Conservation (phyloP, 2,329 filamentous ascomycete genomes). For the Aspergillus felis region DNA sequence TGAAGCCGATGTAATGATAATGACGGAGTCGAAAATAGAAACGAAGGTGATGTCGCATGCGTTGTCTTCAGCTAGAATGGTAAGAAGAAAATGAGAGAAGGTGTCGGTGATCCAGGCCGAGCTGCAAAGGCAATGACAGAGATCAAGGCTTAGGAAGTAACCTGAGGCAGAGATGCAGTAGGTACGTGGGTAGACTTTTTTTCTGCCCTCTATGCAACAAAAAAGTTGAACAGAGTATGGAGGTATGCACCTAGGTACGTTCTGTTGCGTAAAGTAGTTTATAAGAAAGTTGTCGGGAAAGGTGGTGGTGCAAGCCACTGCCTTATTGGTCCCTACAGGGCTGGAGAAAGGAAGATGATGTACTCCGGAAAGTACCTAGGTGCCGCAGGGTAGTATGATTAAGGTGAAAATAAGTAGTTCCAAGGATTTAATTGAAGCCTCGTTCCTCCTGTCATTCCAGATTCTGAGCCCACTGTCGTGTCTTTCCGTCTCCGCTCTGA, state of each 20-base stretch:
- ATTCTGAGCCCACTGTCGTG: not conserved
- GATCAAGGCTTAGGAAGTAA: not conserved
- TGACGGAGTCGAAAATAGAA: conserved; percentile 4
- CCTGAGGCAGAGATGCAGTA: conserved; percentile 2
- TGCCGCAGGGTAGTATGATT: not conserved
- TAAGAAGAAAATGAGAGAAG: not conserved
- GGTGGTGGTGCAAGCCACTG: conserved; percentile 16
- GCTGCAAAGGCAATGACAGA: not conserved
- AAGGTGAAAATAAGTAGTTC: not conserved
- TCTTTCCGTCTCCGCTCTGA: not conserved
- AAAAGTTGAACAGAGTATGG: not conserved
- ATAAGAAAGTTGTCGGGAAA: conserved; percentile 4
- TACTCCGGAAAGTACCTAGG: not conserved
- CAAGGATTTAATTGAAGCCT: not conserved
- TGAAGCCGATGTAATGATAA: not conserved
- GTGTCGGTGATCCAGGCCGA: not conserved
- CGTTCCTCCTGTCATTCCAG: not conserved
- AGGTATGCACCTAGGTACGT: not conserved
- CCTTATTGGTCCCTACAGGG: conserved; percentile 21
- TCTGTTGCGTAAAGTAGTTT: conserved; percentile 1
- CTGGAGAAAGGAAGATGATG: conserved; percentile 7
- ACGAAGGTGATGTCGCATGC: conserved; percentile 13
- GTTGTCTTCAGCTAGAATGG: not conserved
- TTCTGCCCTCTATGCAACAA: not conserved
- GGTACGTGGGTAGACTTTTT: not conserved